A percentile compares a stretch with the other conserved stretches of the same genome.
phyloP scores from a whole-genome alignment of 495 filamentous ascomycete species.

The Aspergillus heteromorphus region DNA sequence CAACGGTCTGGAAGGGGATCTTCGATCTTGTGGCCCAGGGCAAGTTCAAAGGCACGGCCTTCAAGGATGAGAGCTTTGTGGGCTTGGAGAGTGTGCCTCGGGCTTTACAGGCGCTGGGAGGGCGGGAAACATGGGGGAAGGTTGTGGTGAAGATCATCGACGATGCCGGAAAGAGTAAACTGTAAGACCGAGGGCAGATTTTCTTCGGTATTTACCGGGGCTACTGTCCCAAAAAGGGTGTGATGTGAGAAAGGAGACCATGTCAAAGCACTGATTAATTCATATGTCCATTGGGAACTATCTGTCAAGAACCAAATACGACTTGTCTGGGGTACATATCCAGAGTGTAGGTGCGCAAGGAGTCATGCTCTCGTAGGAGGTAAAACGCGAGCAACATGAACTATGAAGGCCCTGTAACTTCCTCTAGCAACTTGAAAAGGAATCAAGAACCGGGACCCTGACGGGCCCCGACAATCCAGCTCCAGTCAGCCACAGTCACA shows the following conservation, averaged over 20 bases:
- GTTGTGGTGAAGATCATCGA: constrained; percentile 88
- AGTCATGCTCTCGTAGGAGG: constrained; percentile 47
- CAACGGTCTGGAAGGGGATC: constrained; percentile 74
- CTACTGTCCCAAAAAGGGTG: not conserved
- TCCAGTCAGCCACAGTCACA: constrained; percentile 45
- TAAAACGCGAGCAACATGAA: constrained; percentile 41
- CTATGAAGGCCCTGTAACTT: constrained; percentile 48
- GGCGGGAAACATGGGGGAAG: constrained; percentile 89
- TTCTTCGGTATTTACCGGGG: not conserved
- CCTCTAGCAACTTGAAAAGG: constrained; percentile 35
- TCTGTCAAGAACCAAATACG: not conserved
- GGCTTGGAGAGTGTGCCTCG: constrained; percentile 74
- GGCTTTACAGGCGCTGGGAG: constrained; percentile 71
- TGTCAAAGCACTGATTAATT: not conserved
- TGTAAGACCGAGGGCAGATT: constrained; percentile 21
- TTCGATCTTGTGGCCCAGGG: constrained; percentile 69
- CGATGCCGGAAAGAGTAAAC: constrained; percentile 44
- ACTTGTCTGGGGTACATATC: not conserved
- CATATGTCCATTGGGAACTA: not conserved
- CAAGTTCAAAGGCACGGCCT: constrained; percentile 78
- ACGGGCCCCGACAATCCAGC: constrained; percentile 33
- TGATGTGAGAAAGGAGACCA: not conserved
- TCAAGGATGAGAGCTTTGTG: constrained; percentile 72
- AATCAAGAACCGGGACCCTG: constrained; percentile 1
- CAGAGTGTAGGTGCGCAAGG: constrained; percentile 47